phyloP scores from a whole-genome alignment of 768 basidiomycete genomes.

The Aureoboletus auriporus region DNA sequence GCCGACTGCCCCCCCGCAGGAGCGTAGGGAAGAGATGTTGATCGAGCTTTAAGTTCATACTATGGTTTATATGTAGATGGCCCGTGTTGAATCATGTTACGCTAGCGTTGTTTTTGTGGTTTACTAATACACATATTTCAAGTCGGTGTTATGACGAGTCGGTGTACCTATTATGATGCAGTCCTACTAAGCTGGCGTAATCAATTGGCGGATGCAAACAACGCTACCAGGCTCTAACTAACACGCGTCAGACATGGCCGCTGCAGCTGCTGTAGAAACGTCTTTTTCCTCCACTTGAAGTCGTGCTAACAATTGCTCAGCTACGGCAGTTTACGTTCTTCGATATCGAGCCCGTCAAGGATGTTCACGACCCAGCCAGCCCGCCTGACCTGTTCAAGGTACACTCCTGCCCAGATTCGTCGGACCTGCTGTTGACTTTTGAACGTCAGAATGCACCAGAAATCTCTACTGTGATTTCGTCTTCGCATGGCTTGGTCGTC shows the following conservation, averaged over 20 bases:
- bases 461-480: slow-evolving; percentile 65
- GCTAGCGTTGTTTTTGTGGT: no score
- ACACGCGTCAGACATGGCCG: slow-evolving; percentile 8
- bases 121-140: no score
- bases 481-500: slow-evolving; percentile 64
- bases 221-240: no score
- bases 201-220: no score
- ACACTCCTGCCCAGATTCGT: slow-evolving; percentile 5
- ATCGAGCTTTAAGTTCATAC: slow-evolving; percentile 33
- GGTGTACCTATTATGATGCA: no score
- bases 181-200: no score
- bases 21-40: slow-evolving; percentile 58
- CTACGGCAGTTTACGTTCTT: slow-evolving; percentile 93
- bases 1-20: slow-evolving; percentile 45
- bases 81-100: no score
- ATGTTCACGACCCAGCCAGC: slow-evolving; percentile 69
- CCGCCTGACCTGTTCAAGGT: slow-evolving; percentile 81
- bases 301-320: slow-evolving; percentile 35
- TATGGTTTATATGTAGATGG: no score
- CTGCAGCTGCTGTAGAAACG: slow-evolving; percentile 17
- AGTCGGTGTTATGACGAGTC: no score
- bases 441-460: slow-evolving; percentile 53
- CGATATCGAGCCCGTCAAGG: slow-evolving; percentile 70
- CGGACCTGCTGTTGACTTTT: not conserved
- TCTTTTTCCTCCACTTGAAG: not conserved